These are phyloP conservation scores for Diaporthe vexans DNA, from an alignment of 2,329 filamentous ascomycete species.

Conservation along the genomic window DNA sequence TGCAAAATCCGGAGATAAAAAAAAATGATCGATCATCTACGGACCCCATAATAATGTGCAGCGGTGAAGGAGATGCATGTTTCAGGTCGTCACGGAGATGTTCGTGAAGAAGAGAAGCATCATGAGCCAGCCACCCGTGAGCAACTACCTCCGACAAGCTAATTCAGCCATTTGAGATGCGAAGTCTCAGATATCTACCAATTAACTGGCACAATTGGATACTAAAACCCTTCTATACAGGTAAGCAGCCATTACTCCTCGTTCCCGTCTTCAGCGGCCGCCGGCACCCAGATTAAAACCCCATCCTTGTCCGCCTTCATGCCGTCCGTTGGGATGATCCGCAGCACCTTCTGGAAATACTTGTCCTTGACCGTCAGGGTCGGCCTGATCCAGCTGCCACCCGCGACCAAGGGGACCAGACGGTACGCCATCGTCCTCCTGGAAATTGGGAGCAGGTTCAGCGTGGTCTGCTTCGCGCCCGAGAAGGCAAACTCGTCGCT, in stretches of 20 bases:
- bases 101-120: background rate
- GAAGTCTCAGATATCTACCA: background rate
- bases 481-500: constrained; percentile 94
- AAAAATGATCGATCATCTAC: background rate
- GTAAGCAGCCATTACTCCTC: background rate
- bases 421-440: constrained; percentile 81
- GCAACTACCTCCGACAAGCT: background rate
- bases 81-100: background rate
- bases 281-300: constrained; percentile 72
- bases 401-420: constrained; percentile 76
- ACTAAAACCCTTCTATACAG: background rate
- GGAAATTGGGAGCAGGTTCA: constrained; percentile 88
- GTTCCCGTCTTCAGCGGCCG: constrained; percentile 45
- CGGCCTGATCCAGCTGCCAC: constrained; percentile 76
- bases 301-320: constrained; percentile 76
- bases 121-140: background rate
- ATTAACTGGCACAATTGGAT: background rate
- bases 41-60: background rate
- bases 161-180: background rate
- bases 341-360: constrained; percentile 92
- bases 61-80: background rate
- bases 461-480: constrained; percentile 82
- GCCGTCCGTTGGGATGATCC: constrained; percentile 83
- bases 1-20: too few species aligned
- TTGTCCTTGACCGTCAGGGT: constrained; percentile 85